Base-by-base conservation (phyloP, 2,329 filamentous ascomycete species). In the Elsinoe australis region DNA sequence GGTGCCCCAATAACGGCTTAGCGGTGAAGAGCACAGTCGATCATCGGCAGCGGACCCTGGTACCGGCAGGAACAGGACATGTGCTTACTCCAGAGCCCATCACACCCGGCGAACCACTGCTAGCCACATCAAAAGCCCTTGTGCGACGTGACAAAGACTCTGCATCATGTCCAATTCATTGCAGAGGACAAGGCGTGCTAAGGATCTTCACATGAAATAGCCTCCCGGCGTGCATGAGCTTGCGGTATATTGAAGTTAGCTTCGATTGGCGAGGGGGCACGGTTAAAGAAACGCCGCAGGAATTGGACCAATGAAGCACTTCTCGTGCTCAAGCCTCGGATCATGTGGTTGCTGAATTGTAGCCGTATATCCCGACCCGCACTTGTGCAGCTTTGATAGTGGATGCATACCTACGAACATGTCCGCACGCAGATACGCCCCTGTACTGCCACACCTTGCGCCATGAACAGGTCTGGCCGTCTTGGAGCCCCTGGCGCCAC, bases 391-490 rank as follows among this genome's bases (percentile, higher is more conserved):
- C 19, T 39, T 22, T 8, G 14, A 12, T 7, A 24, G 5, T 39
- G 3, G n/a, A n/a, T n/a, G n/a, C n/a, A n/a, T n/a, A n/a, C n/a
- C n/a, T n/a, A n/a, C n/a, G n/a, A n/a, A n/a, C n/a, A n/a, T n/a
- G n/a, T n/a, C n/a, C 26, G 26, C 26, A 29, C 26, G 26, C 26
- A 7, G 26, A 29, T 6, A 22, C 21, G 39, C 24, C 24, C 26
- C 28, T 29, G 39, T 44, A 44, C 39, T 44, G 39, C 39, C 39
- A 44, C 39, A 44, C 39, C n/a, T n/a, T 21, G n/a, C 17, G 28
- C 39, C n/a, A 10, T 31, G 6, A 19, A 29, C 12, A 31, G 28
- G 10, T 18, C 39, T 44, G 39, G 39, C 39, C 26, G 10, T 21
- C 14, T 12, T 26, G 28, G n/a, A 2, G n/a, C n/a, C 39, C 39